Evolutionary conservation across 2,329 filamentous ascomycete genomes (phyloP).

Genomic region (Colletotrichum liriopes): DNA sequence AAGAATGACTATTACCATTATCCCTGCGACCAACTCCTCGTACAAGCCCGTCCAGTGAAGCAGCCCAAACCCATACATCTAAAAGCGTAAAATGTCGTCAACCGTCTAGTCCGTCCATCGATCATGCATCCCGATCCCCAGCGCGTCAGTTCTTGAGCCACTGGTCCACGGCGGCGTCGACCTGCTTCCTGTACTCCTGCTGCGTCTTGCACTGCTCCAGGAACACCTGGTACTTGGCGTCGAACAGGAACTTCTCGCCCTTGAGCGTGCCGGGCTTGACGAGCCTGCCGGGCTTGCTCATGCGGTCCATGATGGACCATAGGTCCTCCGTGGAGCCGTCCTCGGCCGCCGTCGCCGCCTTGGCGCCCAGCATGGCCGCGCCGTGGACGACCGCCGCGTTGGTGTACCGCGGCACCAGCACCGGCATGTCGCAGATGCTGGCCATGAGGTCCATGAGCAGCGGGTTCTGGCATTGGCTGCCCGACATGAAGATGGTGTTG

Average conservation of each 20-base stretch:
- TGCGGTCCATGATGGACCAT: slow-evolving; percentile 97
- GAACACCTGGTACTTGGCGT: slow-evolving; percentile 96
- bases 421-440: slow-evolving; percentile 91
- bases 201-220: slow-evolving; percentile 92
- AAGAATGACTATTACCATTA: slow-evolving; percentile 37
- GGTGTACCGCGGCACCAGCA: slow-evolving; percentile 93
- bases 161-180: slow-evolving; percentile 74
- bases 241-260: slow-evolving; percentile 83
- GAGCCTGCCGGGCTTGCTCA: slow-evolving; percentile 93
- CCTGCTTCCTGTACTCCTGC: slow-evolving; percentile 82
- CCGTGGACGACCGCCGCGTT: slow-evolving; percentile 97
- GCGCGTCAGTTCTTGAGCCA: slow-evolving; percentile 46
- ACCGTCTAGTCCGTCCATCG: slow-evolving; percentile 10
- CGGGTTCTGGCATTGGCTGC: slow-evolving; percentile 96
- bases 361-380: slow-evolving; percentile 98
- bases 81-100: neutral
- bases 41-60: slow-evolving; percentile 7
- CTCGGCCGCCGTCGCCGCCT: slow-evolving; percentile 88
- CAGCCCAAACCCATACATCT: neutral
- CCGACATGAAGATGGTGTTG: slow-evolving; percentile 97
- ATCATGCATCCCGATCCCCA: neutral
- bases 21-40: slow-evolving; percentile 22
- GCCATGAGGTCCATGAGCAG: slow-evolving; percentile 93
- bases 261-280: slow-evolving; percentile 81
- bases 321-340: slow-evolving; percentile 87